These are phyloP conservation scores for Candida glucosophila DNA, from an alignment of 1,139 yeast genomes.

Conservation along the genomic window DNA sequence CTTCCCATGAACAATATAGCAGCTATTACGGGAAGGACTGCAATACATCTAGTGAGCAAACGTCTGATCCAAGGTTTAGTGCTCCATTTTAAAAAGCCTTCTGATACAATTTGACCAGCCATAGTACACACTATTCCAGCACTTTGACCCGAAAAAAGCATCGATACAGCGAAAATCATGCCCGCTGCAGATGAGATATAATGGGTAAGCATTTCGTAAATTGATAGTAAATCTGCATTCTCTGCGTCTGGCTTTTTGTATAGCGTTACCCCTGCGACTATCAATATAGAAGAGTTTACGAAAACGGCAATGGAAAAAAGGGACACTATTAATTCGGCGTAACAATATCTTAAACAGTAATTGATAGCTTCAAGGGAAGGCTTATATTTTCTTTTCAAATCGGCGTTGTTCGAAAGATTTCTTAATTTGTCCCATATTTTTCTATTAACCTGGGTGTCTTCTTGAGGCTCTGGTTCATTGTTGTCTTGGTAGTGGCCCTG, in stretches of 20 bases:
- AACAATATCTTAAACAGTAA: conserved; percentile 57
- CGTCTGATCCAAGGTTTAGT: conserved; percentile 64
- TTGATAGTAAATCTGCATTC: conserved; percentile 70
- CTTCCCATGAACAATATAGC: conserved; percentile 60
- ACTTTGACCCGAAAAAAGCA: conserved; percentile 70
- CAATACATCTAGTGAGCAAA: conserved; percentile 60
- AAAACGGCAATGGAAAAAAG: conserved; percentile 65
- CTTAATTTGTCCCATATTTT: conserved; percentile 15
- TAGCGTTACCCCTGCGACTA: conserved; percentile 67
- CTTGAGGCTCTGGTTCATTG: conserved; percentile 4
- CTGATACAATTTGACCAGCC: conserved; percentile 76
- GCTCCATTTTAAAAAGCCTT: conserved; percentile 71
- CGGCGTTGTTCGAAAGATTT: conserved; percentile 29
- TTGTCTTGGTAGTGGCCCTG: conserved; percentile 24
- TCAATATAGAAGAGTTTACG: conserved; percentile 65
- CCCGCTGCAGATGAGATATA: conserved; percentile 68
- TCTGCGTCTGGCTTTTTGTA: conserved; percentile 52
- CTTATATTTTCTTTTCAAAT: conserved; percentile 33
- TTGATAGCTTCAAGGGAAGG: conserved; percentile 63
- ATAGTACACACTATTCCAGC: conserved; percentile 79
- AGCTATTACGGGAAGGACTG: conserved; percentile 62
- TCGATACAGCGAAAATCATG: conserved; percentile 61
- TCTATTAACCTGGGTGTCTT: conserved; percentile 18
- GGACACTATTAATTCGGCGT: conserved; percentile 58
- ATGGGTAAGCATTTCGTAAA: conserved; percentile 51